Conservation (phyloP, 2,329 filamentous ascomycete genomes). For the Microascus cirrosus region DNA sequence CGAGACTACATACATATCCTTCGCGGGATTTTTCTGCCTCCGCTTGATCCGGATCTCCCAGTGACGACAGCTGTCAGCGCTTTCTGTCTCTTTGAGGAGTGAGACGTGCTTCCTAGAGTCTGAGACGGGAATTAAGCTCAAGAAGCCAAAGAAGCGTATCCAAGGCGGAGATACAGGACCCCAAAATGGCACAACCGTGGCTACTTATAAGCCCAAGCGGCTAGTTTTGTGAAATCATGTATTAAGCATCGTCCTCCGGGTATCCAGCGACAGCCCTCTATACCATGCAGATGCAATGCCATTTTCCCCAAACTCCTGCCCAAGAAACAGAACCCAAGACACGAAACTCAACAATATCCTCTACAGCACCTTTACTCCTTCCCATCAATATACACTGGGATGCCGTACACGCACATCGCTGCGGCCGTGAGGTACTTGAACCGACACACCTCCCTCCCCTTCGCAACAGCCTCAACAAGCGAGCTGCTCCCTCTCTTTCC, state of each 20-base stretch:
- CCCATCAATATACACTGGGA: conserved; percentile 68
- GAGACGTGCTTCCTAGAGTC: no score
- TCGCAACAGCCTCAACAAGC: conserved; percentile 72
- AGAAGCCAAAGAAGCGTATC: no score
- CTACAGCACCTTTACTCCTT: conserved; percentile 7
- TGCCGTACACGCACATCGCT: conserved; percentile 86
- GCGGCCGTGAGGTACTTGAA: conserved; percentile 89
- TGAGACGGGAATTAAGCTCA: no score
- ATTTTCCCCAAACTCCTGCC: not conserved
- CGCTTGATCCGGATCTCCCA: no score
- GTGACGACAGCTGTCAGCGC: no score
- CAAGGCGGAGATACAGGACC: no score
- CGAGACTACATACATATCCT: no score
- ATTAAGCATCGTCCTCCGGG: not conserved
- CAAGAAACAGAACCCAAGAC: not conserved
- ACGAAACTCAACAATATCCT: not conserved
- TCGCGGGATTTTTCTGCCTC: no score
- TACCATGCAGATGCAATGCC: not conserved
- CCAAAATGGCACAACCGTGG: not conserved
- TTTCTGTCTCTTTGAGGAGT: no score
- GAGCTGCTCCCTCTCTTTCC: conserved; percentile 29
- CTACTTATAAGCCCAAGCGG: not conserved
- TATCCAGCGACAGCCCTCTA: not conserved
- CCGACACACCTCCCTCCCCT: conserved; percentile 67
- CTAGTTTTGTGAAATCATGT: not conserved